Evolutionary conservation across 2,329 filamentous ascomycete genomes (phyloP).

Genomic region (Colletotrichum tanaceti): DNA sequence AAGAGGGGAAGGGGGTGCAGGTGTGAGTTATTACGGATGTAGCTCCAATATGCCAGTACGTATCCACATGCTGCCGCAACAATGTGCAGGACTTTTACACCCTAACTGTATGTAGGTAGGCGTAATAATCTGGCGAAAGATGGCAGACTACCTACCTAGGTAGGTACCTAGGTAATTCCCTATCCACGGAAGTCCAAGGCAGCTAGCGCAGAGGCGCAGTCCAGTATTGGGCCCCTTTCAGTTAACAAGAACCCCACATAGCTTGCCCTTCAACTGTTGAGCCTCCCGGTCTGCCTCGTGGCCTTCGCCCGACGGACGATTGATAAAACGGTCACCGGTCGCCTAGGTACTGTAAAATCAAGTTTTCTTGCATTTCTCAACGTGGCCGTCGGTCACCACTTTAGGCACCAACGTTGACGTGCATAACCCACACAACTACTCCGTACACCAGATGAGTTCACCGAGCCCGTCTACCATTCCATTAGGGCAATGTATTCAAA

Average conservation of each 20-base stretch:
- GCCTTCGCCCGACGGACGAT: background rate
- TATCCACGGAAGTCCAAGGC: background rate
- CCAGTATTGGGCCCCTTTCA: slow-evolving; percentile 5
- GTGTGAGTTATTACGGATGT: too few species aligned
- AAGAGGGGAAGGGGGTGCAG: background rate
- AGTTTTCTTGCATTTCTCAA: background rate
- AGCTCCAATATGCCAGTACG: slow-evolving; percentile 11
- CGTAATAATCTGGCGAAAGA: slow-evolving; percentile 3
- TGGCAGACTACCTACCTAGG: too few species aligned
- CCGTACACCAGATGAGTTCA: background rate
- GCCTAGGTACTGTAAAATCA: background rate
- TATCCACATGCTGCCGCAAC: background rate
- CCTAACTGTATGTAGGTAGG: too few species aligned
- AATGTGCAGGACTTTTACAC: too few species aligned
- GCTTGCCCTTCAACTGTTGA: background rate
- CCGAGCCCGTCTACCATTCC: background rate
- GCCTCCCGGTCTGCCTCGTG: slow-evolving; percentile 24
- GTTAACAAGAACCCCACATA: slow-evolving; percentile 8
- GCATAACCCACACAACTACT: background rate
- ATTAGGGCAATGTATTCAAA: background rate
- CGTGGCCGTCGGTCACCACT: slow-evolving; percentile 24
- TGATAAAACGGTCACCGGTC: slow-evolving; percentile 1
- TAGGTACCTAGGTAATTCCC: too few species aligned
- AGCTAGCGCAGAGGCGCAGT: slow-evolving; percentile 34
- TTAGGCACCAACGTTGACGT: slow-evolving; percentile 14